These are phyloP conservation scores for Chlorencoelia australis DNA, from an alignment of 2,329 filamentous ascomycete genomes.

Conservation along the genomic window DNA sequence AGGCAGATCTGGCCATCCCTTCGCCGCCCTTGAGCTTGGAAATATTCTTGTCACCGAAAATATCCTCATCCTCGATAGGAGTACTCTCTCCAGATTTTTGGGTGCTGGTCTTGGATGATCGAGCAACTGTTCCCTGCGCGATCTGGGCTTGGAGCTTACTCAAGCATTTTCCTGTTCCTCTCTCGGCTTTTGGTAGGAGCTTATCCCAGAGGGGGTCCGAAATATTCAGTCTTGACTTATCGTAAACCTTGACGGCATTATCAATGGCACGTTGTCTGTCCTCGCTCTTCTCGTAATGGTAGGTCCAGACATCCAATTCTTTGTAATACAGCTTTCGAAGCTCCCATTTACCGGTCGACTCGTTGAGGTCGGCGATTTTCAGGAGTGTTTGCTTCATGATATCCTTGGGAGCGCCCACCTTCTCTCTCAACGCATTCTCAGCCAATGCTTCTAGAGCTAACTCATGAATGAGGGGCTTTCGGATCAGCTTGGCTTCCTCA, in stretches of 20 bases:
- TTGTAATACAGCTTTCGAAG: constrained; percentile 50
- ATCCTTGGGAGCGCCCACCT: constrained; percentile 37
- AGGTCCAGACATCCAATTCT: constrained; percentile 55
- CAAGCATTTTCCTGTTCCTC: constrained; percentile 49
- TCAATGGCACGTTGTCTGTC: constrained; percentile 51
- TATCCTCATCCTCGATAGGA: constrained; percentile 32
- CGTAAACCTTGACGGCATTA: constrained; percentile 49
- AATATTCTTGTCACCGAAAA: constrained; percentile 23
- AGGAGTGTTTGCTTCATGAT: constrained; percentile 45
- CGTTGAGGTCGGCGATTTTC: constrained; percentile 47
- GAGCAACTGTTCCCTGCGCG: constrained; percentile 41
- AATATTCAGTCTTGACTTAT: constrained; percentile 45
- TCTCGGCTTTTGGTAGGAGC: constrained; percentile 46
- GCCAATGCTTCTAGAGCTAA: constrained; percentile 44
- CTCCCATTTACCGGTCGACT: constrained; percentile 40
- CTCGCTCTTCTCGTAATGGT: constrained; percentile 42
- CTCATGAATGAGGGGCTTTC: constrained; percentile 47
- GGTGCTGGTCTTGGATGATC: constrained; percentile 39
- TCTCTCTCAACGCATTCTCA: constrained; percentile 40
- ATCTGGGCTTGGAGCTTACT: constrained; percentile 52
- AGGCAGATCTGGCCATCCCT: constrained; percentile 39
- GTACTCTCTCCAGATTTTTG: constrained; percentile 38
- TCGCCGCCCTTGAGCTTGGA: constrained; percentile 29
- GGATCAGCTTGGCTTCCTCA: constrained; percentile 44
- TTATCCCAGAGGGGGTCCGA: constrained; percentile 52